Evolutionary conservation across 495 filamentous ascomycete genomes (phyloP), one percentile per base, ranked within the genome.

Genomic region (Hypoxylon crocopeplum): DNA sequence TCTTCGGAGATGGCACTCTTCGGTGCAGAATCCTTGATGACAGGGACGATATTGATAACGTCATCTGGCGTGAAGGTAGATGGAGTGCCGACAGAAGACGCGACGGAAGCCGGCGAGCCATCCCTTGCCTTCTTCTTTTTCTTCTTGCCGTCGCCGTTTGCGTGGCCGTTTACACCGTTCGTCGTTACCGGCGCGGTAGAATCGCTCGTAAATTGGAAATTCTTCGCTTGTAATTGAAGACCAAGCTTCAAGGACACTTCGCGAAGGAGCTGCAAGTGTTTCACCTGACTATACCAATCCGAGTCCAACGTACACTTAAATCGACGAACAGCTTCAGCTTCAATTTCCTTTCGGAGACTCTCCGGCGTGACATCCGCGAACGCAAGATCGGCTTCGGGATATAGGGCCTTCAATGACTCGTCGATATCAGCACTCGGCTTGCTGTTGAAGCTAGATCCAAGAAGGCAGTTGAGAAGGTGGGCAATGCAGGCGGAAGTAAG

Each of bases 381-480:
- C 3, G 79, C 78, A 52, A 94, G 86, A 62, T 97, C 92, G n/a
- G 82, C 87, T 59, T 94, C 90, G 17, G 83, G 82, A 72, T 93
- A 98, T 32, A 97, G 75, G 29, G 80, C 73, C 68, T 83, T 85
- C 58, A 98, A 64, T 3, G 81, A 79, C 47, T 89, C 81, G 60
- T 98, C 92, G 38, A 90, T 84, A 40, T 92, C 87, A 32, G 91
- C 84, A 51, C 78, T 77, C 13, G 95, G 95, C 37, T 84, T 84
- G 20, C 81, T 60, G 77, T 97, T 97, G 49, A 94, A 73, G 46
- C 81, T 84, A 36, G 79, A 77, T 30, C 95, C 94, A 24, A 99
- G 79, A 12, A 99, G 78, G 74, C 95, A 98, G 80, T 99, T 99
- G 69, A 98, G 81, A 53, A 99, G 79, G 72, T 99, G 95, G 7